A percentile compares a stretch with the other conserved stretches of the same genome.
phyloP scores from a whole-genome alignment of 805 yeast genomes.

The Candida gorgasii region DNA sequence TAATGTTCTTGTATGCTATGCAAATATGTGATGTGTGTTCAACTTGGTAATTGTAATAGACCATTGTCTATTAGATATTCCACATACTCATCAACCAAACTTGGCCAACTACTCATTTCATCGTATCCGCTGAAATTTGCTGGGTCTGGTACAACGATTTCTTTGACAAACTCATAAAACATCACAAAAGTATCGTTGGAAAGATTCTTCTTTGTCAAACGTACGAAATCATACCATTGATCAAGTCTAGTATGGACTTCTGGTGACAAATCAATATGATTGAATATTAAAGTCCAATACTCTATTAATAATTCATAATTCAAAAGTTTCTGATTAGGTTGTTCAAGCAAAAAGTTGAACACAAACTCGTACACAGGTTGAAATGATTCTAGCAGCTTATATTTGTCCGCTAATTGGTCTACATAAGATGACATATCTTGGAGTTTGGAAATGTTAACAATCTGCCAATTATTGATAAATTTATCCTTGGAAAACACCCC shows the following conservation, averaged over 20 bases:
- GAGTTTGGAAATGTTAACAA: conserved; percentile 28
- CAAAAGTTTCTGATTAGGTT: conserved; percentile 54
- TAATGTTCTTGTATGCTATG: not conserved
- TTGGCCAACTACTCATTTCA: conserved; percentile 90
- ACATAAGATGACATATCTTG: conserved; percentile 47
- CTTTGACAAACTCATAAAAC: conserved; percentile 65
- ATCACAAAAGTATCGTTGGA: conserved; percentile 84
- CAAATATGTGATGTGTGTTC: not conserved
- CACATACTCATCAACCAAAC: conserved; percentile 79
- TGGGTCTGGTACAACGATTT: conserved; percentile 51
- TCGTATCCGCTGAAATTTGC: conserved; percentile 56
- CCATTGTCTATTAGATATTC: conserved; percentile 38
- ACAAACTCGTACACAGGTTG: conserved; percentile 68
- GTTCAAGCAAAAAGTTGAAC: conserved; percentile 64
- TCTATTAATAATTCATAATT: conserved; percentile 62
- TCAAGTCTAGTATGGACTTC: conserved; percentile 32
- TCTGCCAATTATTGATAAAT: conserved; percentile 63
- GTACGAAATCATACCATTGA: conserved; percentile 62
- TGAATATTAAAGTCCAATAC: conserved; percentile 74
- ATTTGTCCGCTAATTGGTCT: conserved; percentile 1
- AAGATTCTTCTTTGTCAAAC: conserved; percentile 47
- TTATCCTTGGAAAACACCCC: conserved; percentile 56
- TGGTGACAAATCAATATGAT: conserved; percentile 17
- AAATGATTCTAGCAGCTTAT: conserved; percentile 36
- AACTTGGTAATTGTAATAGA: not conserved